Base-by-base conservation (phyloP, 2,329 filamentous ascomycete genomes). In the Diaporthe vexans region DNA sequence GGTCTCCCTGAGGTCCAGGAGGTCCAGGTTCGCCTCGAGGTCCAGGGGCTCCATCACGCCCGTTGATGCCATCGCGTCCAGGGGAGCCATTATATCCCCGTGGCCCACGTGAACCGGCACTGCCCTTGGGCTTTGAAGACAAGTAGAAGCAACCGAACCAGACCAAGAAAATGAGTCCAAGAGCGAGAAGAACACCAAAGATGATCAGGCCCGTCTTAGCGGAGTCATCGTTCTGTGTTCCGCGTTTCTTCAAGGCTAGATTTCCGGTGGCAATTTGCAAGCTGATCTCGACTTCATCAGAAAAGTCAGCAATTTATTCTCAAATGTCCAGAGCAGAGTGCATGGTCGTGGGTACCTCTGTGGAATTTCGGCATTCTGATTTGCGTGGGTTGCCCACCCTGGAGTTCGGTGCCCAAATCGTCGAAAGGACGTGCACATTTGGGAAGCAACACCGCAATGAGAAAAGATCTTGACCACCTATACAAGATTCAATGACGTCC, bases 121-220 rank as follows among this genome's bases (percentile, higher is more conserved):
- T 33, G 56, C 2, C 2, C 19, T 15, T 17, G 19, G 19, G 15
- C 6, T n/a, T 4, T 21, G 46, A n/a, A 10, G 35, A 35, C 57
- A 59, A 59, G 35, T 59, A 43, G 35, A 40, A 59, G 57, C 57
- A 59, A 26, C 35, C 33, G 9, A 59, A 59, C 57, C 57, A 59
- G 3, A 59, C 2, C 33, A 59, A 26, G 35, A 59, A 59, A 1
- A 24, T 21, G 13, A 59, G 57, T 2, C 57, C 57, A n/a, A 59
- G 29, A 1, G n/a, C 35, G 19, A 59, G 57, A 10, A 59, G 57
- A 43, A 59, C 17, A 15, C 57, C 57, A 7, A 59, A 59, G 35
- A 43, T 15, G 15, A 59, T 59, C 1, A 59, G 35, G 11, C 57
- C 57, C 24, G 57, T 59, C 11, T 11, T 9, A 19, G 57, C 57